Evolutionary conservation across 1,139 yeast genomes (phyloP).

Genomic region (Hemisphaericaspora xylofermentans): DNA sequence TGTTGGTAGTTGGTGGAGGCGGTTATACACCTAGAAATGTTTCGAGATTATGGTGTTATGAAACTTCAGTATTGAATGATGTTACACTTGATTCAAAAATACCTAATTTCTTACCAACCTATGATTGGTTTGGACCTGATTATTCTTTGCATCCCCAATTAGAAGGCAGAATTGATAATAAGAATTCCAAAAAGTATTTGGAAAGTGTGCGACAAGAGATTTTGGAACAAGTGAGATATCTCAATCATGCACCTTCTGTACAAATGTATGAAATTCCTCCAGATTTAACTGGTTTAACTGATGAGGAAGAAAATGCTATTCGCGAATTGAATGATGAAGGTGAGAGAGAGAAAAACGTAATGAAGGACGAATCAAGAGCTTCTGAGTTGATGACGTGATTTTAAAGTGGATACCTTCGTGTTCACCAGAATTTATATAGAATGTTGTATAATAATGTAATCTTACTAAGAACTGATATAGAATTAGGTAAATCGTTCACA

Average conservation of each 20-base stretch:
- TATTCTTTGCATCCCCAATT: constrained; percentile 84
- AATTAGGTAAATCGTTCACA: no score
- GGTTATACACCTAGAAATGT: constrained; percentile 97
- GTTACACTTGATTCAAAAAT: constrained; percentile 71
- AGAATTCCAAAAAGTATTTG: constrained; percentile 78
- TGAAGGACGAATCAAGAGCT: constrained; percentile 31
- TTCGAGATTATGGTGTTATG: constrained; percentile 92
- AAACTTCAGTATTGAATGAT: constrained; percentile 83
- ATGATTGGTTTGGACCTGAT: constrained; percentile 91
- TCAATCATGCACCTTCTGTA: constrained; percentile 93
- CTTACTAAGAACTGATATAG: no score
- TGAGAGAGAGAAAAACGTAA: constrained; percentile 23
- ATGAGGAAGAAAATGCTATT: constrained; percentile 57
- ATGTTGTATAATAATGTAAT: neutral
- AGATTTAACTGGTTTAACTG: constrained; percentile 65
- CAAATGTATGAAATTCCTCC: constrained; percentile 91
- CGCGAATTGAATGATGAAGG: constrained; percentile 56
- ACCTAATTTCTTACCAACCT: constrained; percentile 79
- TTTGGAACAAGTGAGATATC: constrained; percentile 75
- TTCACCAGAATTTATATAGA: no score
- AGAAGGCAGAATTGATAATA: constrained; percentile 86
- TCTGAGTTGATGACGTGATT: constrained; percentile 18
- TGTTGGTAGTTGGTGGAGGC: constrained; percentile 94
- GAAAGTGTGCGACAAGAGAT: constrained; percentile 77
- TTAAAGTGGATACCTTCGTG: neutral